These are phyloP conservation scores for Blastomyces silverae DNA, from an alignment of 2,329 filamentous ascomycete genomes.

Conservation along the genomic window DNA sequence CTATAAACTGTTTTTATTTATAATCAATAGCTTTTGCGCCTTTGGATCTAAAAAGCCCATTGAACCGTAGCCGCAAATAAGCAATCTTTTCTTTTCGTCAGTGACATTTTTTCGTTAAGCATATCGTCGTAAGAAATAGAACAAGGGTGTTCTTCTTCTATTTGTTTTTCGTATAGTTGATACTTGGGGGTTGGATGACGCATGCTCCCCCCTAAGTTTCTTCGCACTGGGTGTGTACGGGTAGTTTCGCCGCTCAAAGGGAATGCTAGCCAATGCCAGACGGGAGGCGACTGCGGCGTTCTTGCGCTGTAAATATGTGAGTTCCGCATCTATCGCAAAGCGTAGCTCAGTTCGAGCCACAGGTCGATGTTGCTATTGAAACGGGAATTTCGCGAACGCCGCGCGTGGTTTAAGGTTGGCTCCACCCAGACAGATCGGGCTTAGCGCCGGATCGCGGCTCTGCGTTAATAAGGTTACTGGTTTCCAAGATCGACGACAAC, in stretches of 20 bases:
- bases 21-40: background rate
- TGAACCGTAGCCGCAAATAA: background rate
- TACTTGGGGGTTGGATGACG: background rate
- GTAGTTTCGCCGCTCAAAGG: background rate
- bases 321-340: background rate
- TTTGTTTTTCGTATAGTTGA: background rate
- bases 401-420: background rate
- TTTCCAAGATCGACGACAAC: background rate
- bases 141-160: background rate
- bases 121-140: background rate
- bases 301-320: background rate
- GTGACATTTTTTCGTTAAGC: background rate
- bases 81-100: background rate
- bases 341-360: too few relatives aligned
- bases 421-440: background rate
- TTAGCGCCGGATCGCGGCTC: constrained; percentile 1
- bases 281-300: background rate
- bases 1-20: background rate
- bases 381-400: too few relatives aligned
- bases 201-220: background rate
- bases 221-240: background rate
- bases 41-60: background rate
- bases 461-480: background rate
- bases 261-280: background rate
- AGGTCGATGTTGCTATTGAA: too few relatives aligned